Percentiles rank a stretch among this genome's conserved stretches.
phyloP scores from a whole-genome alignment of 768 basidiomycete genomes.

The Rhodotorula taiwanensis region DNA sequence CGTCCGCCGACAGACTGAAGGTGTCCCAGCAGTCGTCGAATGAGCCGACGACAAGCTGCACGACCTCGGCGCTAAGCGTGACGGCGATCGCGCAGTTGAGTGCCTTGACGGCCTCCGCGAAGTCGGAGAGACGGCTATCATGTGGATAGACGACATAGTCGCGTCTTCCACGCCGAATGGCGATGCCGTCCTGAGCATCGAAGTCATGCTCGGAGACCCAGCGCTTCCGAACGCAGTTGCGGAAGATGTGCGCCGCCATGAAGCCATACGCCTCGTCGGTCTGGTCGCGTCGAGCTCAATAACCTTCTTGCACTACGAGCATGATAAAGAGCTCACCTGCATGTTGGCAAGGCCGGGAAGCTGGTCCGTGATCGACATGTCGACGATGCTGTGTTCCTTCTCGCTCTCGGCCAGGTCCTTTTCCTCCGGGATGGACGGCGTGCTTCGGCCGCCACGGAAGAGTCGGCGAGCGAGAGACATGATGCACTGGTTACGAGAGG shows the following conservation, averaged over 20 bases:
- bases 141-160: background rate
- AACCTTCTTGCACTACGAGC: background rate
- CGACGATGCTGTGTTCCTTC: background rate
- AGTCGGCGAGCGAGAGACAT: background rate
- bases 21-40: background rate
- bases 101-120: background rate
- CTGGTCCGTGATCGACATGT: too few relatives aligned
- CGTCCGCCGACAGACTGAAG: background rate
- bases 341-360: background rate
- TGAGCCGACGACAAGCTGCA: background rate
- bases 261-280: slow-evolving; percentile 9
- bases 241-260: slow-evolving; percentile 9
- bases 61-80: slow-evolving; percentile 1
- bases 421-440: background rate
- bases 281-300: background rate
- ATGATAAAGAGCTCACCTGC: background rate
- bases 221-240: background rate
- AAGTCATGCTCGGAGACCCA: slow-evolving; percentile 3
- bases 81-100: slow-evolving; percentile 16
- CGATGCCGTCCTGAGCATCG: slow-evolving; percentile 1
- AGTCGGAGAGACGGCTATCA: background rate
- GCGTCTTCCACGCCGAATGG: slow-evolving; percentile 3
- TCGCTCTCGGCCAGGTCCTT: background rate
- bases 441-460: background rate
- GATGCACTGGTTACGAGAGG: too few relatives aligned